Evolutionary conservation across 2,329 filamentous ascomycete genomes (phyloP), one percentile per base, ranked within the genome.

Genomic region (Curvularia hawaiiensis): DNA sequence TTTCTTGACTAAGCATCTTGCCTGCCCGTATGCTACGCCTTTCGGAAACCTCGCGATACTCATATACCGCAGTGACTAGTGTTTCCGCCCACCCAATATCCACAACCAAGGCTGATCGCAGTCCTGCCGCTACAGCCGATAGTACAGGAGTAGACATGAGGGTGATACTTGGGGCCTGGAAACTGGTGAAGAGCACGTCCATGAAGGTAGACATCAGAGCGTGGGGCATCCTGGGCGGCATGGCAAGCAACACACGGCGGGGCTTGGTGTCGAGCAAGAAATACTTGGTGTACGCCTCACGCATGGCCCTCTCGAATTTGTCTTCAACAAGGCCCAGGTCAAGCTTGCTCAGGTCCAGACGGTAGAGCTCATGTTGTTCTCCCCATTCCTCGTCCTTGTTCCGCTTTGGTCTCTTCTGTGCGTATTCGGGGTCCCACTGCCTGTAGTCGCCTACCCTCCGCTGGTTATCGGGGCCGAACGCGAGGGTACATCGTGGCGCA

Each of bases 21-120:
- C 89, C 92, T 33, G 87, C 92, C 63, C 95, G 84, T 14, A 91
- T 82, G 39, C 86, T 94, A 52, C 91, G 84, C 55, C 82, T 85
- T 52, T 86, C 86, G 16, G 83, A 82, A 1, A 97, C 86, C 73
- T 96, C 92, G 52, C 91, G 88, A 74, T 92, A 97, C 77, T 99
- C 95, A 71, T 93, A 98, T 7, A 98, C 83, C 6, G 88, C 90
- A 0, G 92, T 96, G 22, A 96, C 85, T 0, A 89, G 84, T 0
- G 93, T 96, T 76, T 98, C 95, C 41, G 88, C 84, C 95, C 95
- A 99, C 43, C 94, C 95, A 59, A 99, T 83, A 70, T 99, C 92
- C 38, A 99, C 82, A 0, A 98, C 86, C 41, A 99, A 76, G 1
- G 89, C 92, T n/a, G 91, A 91, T 14, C 95, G 87, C 40, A 96